These are phyloP conservation scores for Pelargonium myrrhifolium DNA, from an alignment of 441 rosid genomes.

Conservation along the genomic window DNA sequence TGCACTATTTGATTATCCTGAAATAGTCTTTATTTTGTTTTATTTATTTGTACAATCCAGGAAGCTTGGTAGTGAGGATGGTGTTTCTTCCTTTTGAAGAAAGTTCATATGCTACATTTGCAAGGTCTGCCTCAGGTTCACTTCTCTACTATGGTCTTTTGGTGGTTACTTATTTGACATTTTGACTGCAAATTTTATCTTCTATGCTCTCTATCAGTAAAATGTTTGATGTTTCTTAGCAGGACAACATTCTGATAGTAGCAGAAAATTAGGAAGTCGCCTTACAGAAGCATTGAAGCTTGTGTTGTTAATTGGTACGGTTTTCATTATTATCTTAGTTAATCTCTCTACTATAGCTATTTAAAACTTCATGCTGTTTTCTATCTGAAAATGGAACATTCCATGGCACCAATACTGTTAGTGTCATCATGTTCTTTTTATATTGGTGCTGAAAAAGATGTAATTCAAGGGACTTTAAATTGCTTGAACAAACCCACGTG, in stretches of 20 bases:
- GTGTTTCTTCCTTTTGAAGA: constrained; percentile 95
- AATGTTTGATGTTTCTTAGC: constrained; percentile 23
- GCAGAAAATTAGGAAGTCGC: constrained; percentile 49
- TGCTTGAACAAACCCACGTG: too few relatives aligned
- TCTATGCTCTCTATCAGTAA: background rate
- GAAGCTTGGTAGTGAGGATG: constrained; percentile 89
- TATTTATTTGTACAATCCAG: constrained; percentile 31
- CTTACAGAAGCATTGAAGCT: constrained; percentile 85
- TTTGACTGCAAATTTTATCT: background rate
- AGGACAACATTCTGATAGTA: constrained; percentile 49
- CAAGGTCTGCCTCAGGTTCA: constrained; percentile 97
- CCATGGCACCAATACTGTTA: background rate
- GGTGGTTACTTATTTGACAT: constrained; percentile 1
- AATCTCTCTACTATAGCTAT: background rate
- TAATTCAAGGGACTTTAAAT: too few relatives aligned
- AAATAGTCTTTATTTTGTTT: constrained; percentile 9
- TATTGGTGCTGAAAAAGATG: too few relatives aligned
- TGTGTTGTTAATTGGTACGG: constrained; percentile 69
- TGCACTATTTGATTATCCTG: background rate
- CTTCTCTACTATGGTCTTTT: constrained; percentile 36
- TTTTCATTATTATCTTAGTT: constrained; percentile 10
- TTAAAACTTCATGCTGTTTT: background rate
- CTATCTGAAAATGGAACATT: background rate
- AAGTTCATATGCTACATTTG: constrained; percentile 84
- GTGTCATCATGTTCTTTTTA: too few relatives aligned